Conservation (phyloP, 305 asterid genomes). For the Fraxinus floribunda region DNA sequence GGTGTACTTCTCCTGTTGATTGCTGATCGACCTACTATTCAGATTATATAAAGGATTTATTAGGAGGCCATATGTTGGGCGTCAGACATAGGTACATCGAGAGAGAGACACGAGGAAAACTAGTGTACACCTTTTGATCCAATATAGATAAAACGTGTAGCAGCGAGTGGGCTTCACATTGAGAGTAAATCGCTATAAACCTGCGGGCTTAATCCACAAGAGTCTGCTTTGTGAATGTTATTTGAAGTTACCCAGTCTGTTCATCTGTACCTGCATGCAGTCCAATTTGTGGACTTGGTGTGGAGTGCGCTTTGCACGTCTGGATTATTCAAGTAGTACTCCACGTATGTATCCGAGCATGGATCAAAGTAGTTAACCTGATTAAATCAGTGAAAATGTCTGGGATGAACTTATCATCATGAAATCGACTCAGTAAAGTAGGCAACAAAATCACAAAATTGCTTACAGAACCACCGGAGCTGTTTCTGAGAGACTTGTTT, state of each 20-base stretch:
- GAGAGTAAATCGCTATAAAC: not conserved
- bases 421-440: not conserved
- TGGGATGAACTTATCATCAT: not conserved
- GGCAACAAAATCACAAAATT: not conserved
- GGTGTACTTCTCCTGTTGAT: not conserved
- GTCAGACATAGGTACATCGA: not conserved
- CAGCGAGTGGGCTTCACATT: not conserved
- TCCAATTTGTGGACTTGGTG: constrained; percentile 34
- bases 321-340: constrained; percentile 30
- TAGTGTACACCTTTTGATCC: not conserved
- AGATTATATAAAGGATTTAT: not conserved
- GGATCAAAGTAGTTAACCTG: constrained; percentile 33
- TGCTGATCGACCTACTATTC: not conserved
- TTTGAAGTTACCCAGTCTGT: not conserved
- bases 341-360: constrained; percentile 32
- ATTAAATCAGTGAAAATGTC: not conserved
- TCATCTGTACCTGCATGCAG: constrained; percentile 22
- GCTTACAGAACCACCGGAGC: constrained; percentile 33
- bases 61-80: not conserved
- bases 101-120: not conserved
- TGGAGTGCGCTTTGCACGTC: constrained; percentile 37
- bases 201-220: not conserved
- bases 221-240: not conserved
- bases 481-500: constrained; percentile 20
- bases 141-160: not conserved